Evolutionary conservation across 257 asterid species (phyloP), one percentile per base, ranked within the genome.

Genomic region (Haberlea rhodopensis): DNA sequence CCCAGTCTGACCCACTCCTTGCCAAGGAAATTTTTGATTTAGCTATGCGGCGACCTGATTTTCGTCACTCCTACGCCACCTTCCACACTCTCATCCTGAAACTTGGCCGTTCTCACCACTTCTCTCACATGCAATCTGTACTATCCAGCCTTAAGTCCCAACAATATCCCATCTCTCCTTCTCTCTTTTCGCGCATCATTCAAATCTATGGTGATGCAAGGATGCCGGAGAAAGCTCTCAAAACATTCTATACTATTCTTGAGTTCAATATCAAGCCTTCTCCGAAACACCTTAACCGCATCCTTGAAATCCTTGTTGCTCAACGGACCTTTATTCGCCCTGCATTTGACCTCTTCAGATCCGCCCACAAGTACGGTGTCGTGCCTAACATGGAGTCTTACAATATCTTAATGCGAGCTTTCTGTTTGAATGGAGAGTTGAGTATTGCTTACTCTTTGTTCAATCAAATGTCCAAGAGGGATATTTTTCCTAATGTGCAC

Each of bases 11-110:
- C 64, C 86, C 97, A 0, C 92, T 91, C 76, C 89, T 91, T 19
- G 96, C 98, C 5, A 87, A 87, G 78, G 96, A 89, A 72, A 89
- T 92, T 60, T 89, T 89, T 25, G 96, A 87, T 61, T 80, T 89
- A 62, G 96, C 98, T 57, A 81, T 88, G 0, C 77, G 81, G 10
- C 91, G 82, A 62, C 91, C 95, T 29, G 67, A 82, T 74, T 92
- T 89, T 63, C 81, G 59, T 46, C 98, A 82, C 58, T 79, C 87
- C 0, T 84, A 89, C 60, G 84, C 91, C 16, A 69, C 87, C 60
- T 84, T 68, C 72, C 90, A 87, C 75, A 62, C 83, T 25, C 90
- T 92, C 40, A 78, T 89, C 58, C 84, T 87, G 78, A 92, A 92
- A 74, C 91, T 92, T 20, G 98, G 95, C 37, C 84, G 81, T 21